Conservation (phyloP, 2,329 filamentous ascomycete species). For the Harringtonia aguacate region DNA sequence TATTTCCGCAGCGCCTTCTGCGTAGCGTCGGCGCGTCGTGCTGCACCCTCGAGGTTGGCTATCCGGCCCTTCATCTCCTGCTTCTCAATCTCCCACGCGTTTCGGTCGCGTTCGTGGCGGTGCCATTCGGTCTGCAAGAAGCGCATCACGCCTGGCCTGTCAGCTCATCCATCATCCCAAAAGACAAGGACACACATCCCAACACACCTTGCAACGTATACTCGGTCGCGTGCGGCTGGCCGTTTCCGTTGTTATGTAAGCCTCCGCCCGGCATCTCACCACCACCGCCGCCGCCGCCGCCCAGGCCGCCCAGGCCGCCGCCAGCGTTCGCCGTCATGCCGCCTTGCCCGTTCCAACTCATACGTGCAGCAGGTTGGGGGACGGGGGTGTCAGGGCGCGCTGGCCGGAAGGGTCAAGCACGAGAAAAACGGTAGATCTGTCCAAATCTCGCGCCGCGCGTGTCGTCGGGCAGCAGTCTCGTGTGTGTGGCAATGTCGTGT, state of each 20-base stretch:
- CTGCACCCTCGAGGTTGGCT: slow-evolving; percentile 83
- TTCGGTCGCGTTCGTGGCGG: slow-evolving; percentile 91
- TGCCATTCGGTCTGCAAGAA: slow-evolving; percentile 99
- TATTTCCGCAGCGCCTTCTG: slow-evolving; percentile 88
- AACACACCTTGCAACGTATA: slow-evolving; percentile 46
- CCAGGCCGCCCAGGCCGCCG: slow-evolving; percentile 23
- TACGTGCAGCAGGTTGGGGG: slow-evolving; percentile 5
- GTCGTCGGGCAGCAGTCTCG: too few relatives aligned
- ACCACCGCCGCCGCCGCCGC: slow-evolving; percentile 23
- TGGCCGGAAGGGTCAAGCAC: too few relatives aligned
- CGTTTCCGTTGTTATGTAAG: slow-evolving; percentile 32
- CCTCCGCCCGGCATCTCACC: slow-evolving; percentile 32
- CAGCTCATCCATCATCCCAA: neutral
- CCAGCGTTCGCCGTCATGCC: slow-evolving; percentile 30
- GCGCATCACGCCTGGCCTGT: slow-evolving; percentile 76
- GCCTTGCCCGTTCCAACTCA: slow-evolving; percentile 12
- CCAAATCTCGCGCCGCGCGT: too few relatives aligned
- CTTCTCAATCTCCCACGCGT: slow-evolving; percentile 97
- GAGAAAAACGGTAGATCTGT: too few relatives aligned
- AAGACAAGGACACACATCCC: neutral
- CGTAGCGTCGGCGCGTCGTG: slow-evolving; percentile 73
- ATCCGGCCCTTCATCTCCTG: slow-evolving; percentile 99
- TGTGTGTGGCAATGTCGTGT: too few relatives aligned
- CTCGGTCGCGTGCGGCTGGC: slow-evolving; percentile 48
- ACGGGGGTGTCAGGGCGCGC: neutral